Percentiles rank a stretch among this genome's conserved stretches.
phyloP scores from a whole-genome alignment of 768 basidiomycete species.

The Agrocybe chaxingu region DNA sequence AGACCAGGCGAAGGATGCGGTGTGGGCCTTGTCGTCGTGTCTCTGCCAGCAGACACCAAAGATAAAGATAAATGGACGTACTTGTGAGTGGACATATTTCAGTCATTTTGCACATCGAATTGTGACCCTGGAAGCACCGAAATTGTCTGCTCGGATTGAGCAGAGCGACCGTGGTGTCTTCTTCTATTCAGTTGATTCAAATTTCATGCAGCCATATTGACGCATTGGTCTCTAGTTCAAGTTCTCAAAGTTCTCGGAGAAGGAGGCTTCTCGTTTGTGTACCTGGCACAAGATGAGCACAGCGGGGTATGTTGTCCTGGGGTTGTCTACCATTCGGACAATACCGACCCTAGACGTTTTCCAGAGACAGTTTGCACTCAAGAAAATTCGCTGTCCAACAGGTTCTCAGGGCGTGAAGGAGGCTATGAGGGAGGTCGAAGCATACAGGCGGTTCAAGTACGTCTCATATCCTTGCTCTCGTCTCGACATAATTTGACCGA shows the following conservation, averaged over 20 bases:
- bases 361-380: conserved; percentile 90
- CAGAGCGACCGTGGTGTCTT: not conserved
- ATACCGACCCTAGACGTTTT: not conserved
- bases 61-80: conserved; percentile 93
- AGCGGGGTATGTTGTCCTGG: conserved; percentile 63
- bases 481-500: not conserved
- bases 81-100: conserved; percentile 55
- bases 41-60: conserved; percentile 79
- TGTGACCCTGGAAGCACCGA: not conserved
- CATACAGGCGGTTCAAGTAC: conserved; percentile 91
- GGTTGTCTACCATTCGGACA: not conserved
- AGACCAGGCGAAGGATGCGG: conserved; percentile 77
- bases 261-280: conserved; percentile 93
- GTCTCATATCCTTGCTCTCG: conserved; percentile 21
- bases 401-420: conserved; percentile 87
- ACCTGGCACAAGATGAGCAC: conserved; percentile 81
- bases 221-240: conserved; percentile 52
- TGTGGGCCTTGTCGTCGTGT: conserved; percentile 80
- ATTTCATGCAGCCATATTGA: too few species aligned
- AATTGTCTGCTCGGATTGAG: not conserved
- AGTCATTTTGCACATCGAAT: not conserved
- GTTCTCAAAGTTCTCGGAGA: conserved; percentile 93
- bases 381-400: conserved; percentile 93
- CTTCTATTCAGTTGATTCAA: too few species aligned
- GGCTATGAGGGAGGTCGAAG: conserved; percentile 87